Conservation (phyloP, 805 yeast genomes). For the Candida anglica region DNA sequence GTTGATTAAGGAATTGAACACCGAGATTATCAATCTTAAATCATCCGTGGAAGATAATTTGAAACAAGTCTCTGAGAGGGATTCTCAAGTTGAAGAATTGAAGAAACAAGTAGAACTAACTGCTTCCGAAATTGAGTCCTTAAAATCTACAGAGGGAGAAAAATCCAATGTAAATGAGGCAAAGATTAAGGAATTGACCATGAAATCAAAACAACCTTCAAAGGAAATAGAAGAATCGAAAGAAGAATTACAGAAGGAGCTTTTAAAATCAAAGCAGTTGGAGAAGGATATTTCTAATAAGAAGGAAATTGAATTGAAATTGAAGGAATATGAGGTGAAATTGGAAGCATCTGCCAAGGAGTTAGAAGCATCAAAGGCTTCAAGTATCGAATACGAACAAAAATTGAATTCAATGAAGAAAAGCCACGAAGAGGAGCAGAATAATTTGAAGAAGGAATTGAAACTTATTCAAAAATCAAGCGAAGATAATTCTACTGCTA, state of each 20-base stretch:
- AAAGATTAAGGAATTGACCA: neutral
- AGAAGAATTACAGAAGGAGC: no score
- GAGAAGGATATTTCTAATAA: neutral
- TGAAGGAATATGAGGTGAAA: neutral
- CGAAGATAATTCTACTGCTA: neutral
- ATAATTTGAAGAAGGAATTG: neutral
- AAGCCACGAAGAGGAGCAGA: neutral
- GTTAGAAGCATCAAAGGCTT: neutral
- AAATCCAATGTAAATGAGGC: neutral
- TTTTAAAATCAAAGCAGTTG: no score
- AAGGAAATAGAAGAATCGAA: no score
- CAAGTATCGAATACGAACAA: neutral
- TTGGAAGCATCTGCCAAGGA: neutral
- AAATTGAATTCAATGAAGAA: neutral
- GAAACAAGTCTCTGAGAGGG: no score
- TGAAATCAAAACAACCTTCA: slow-evolving; percentile 2
- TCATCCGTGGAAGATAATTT: no score
- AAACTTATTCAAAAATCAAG: neutral
- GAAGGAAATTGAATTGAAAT: neutral
- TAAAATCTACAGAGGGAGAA: no score
- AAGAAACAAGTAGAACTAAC: no score
- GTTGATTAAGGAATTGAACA: no score
- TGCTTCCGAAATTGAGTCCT: neutral
- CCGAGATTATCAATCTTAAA: no score
- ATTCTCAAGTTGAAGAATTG: no score